phyloP scores from a whole-genome alignment of 805 yeast species.

The Wickerhamomyces chambardii region DNA sequence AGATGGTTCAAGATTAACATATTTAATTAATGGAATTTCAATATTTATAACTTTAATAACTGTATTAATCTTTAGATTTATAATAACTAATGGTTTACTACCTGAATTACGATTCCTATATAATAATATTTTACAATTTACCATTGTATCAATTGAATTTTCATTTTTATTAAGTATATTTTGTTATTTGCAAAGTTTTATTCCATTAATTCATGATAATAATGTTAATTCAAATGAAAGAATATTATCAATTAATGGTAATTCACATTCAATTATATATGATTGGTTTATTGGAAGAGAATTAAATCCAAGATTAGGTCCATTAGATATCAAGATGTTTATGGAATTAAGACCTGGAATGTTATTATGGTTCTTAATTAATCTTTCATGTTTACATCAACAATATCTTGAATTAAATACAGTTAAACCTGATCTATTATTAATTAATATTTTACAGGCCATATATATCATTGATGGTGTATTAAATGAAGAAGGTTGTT shows the following conservation, averaged over 20 bases:
- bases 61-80: slow-evolving; percentile 42
- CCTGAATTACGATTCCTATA: slow-evolving; percentile 81
- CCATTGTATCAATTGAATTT: slow-evolving; percentile 53
- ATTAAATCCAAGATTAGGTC: slow-evolving; percentile 81
- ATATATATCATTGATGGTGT: slow-evolving; percentile 90
- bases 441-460: slow-evolving; percentile 64
- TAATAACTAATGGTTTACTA: slow-evolving; percentile 39
- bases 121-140: slow-evolving; percentile 56
- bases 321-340: slow-evolving; percentile 82
- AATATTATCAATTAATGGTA: slow-evolving; percentile 81
- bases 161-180: slow-evolving; percentile 53
- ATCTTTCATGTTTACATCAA: slow-evolving; percentile 72
- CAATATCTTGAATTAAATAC: slow-evolving; percentile 56
- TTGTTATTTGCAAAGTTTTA: slow-evolving; percentile 61
- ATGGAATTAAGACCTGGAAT: slow-evolving; percentile 95
- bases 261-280: slow-evolving; percentile 63
- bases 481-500: slow-evolving; percentile 78
- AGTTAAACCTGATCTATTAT: slow-evolving; percentile 61
- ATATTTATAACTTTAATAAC: slow-evolving; percentile 33
- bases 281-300: slow-evolving; percentile 98
- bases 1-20: slow-evolving; percentile 62
- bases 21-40: slow-evolving; percentile 76
- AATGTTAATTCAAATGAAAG: slow-evolving; percentile 44
- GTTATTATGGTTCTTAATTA: slow-evolving; percentile 74
- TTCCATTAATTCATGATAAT: slow-evolving; percentile 34